These are phyloP conservation scores for Globisporangium perplexum DNA, from an alignment of 352 stramenopile genomes.

Conservation along the genomic window DNA sequence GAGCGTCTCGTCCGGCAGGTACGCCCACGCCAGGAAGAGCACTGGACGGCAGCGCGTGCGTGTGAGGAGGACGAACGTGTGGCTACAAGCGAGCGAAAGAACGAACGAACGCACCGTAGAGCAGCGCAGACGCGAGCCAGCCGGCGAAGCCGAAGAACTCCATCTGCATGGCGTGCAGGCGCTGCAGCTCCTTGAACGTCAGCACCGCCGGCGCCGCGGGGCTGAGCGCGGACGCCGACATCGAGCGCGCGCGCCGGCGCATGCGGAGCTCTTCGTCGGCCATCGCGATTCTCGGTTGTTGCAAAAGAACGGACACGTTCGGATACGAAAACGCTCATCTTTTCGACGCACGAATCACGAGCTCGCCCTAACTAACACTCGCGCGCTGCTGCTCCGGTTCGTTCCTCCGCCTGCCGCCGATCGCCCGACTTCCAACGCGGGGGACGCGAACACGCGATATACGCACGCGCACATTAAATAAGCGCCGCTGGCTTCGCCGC, in stretches of 20 bases:
- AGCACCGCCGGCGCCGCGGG: conserved; percentile 19
- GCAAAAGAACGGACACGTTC: too few species aligned
- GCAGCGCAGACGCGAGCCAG: conserved; percentile 73
- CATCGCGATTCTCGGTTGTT: too few species aligned
- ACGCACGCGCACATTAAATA: neutral
- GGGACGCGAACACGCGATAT: too few species aligned
- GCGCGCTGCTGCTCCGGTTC: too few species aligned
- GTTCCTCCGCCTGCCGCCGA: too few species aligned
- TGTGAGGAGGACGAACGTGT: too few species aligned
- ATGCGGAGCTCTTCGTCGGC: neutral
- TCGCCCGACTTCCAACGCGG: too few species aligned
- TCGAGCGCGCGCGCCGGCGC: conserved; percentile 3
- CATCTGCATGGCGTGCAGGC: conserved; percentile 75
- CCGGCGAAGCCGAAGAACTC: conserved; percentile 85
- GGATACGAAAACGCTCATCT: too few species aligned
- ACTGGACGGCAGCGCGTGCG: conserved; percentile 25
- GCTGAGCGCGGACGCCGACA: conserved; percentile 11
- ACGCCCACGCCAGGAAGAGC: conserved; percentile 86
- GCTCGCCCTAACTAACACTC: too few species aligned
- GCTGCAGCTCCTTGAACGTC: conserved; percentile 80
- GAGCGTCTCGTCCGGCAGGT: conserved; percentile 75
- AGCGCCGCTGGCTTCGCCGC: neutral
- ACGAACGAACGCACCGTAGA: conserved; percentile 40
- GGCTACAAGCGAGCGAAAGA: neutral
- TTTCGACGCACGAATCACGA: too few species aligned